Evolutionary conservation across 345 rosid species (phyloP).

Genomic region (Aethionema arabicum): DNA sequence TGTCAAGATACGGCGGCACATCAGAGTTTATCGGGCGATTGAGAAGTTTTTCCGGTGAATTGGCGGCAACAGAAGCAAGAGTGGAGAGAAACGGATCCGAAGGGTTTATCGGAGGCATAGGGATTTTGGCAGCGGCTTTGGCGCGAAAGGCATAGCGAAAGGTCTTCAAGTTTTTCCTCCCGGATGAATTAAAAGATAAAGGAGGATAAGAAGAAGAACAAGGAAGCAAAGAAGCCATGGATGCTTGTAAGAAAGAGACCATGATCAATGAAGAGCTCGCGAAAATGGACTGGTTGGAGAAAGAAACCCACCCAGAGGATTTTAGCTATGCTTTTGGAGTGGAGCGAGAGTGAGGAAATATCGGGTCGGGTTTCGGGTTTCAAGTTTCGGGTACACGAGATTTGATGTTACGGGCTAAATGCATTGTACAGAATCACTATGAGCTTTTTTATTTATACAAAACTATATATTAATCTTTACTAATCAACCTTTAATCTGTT

Average conservation of each 20-base stretch:
- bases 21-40: slow-evolving; percentile 50
- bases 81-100: slow-evolving; percentile 69
- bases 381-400: background rate
- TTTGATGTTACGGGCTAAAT: background rate
- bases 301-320: slow-evolving; percentile 35
- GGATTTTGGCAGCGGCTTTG: slow-evolving; percentile 53
- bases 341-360: background rate
- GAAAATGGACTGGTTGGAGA: slow-evolving; percentile 28
- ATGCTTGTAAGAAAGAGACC: slow-evolving; percentile 53
- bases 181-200: slow-evolving; percentile 32
- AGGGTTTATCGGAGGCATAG: slow-evolving; percentile 70
- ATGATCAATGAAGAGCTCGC: slow-evolving; percentile 35
- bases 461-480: too few relatives aligned
- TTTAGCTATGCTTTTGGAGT: slow-evolving; percentile 8
- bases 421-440: too few relatives aligned
- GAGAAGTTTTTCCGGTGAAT: slow-evolving; percentile 53
- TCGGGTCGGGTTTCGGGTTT: slow-evolving; percentile 20
- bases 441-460: too few relatives aligned
- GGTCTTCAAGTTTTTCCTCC: slow-evolving; percentile 38
- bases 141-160: slow-evolving; percentile 37
- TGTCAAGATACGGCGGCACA: slow-evolving; percentile 67
- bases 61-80: slow-evolving; percentile 61
- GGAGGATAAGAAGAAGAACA: slow-evolving; percentile 26
- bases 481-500: too few relatives aligned
- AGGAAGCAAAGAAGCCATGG: slow-evolving; percentile 43